Percentiles rank a stretch among this genome's conserved stretches.
phyloP scores from a whole-genome alignment of 495 filamentous ascomycete genomes.

The Penicillium maclennaniae region DNA sequence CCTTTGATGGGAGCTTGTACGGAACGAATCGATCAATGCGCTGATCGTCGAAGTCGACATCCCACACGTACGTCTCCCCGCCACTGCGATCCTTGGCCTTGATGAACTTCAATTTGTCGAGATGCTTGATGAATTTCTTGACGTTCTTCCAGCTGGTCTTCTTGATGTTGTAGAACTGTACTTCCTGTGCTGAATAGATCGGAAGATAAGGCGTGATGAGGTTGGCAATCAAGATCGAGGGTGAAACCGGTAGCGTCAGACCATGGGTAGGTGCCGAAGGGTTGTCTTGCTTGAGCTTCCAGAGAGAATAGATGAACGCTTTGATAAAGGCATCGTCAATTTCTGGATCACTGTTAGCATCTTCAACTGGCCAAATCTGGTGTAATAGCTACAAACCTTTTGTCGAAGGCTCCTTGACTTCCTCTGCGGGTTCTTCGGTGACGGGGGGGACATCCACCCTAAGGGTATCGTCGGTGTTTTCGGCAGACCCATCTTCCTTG shows the following conservation, averaged over 20 bases:
- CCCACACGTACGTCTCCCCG: constrained; percentile 61
- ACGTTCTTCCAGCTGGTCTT: constrained; percentile 73
- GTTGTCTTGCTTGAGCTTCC: constrained; percentile 52
- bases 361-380: no score
- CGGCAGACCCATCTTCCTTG: constrained; percentile 23
- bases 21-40: constrained; percentile 55
- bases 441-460: constrained; percentile 6
- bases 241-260: constrained; percentile 58
- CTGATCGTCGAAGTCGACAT: constrained; percentile 61
- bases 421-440: constrained; percentile 21
- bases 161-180: constrained; percentile 63
- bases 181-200: constrained; percentile 50
- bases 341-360: constrained; percentile 45
- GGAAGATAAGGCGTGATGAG: constrained; percentile 68
- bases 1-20: constrained; percentile 55
- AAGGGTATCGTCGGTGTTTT: constrained; percentile 28
- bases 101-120: constrained; percentile 61
- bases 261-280: constrained; percentile 46
- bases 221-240: constrained; percentile 62
- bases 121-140: constrained; percentile 68
- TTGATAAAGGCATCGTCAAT: constrained; percentile 65
- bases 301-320: constrained; percentile 64
- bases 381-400: constrained; percentile 42
- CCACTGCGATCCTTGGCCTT: constrained; percentile 65
- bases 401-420: constrained; percentile 50